Percentiles rank a stretch among this genome's conserved stretches.
Conservation (phyloP, 768 basidiomycete species). For the Filobasidium wieringae region DNA sequence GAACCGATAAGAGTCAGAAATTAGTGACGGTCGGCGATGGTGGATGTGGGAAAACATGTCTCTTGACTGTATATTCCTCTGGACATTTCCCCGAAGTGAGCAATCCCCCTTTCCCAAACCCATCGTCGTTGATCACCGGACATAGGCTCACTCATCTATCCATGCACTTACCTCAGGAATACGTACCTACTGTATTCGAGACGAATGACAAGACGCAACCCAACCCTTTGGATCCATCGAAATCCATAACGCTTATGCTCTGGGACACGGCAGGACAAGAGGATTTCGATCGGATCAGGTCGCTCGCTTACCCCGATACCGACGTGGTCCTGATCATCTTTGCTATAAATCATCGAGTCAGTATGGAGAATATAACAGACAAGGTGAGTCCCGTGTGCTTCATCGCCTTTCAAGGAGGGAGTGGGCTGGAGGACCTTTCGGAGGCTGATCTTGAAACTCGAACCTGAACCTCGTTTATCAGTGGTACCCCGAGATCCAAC, state of each 20-base stretch:
- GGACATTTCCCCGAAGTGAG: constrained; percentile 36
- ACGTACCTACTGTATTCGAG: constrained; percentile 39
- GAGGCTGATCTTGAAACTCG: not conserved
- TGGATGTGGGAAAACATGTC: constrained; percentile 39
- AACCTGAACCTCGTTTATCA: constrained; percentile 10
- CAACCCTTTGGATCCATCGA: constrained; percentile 31
- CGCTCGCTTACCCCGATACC: constrained; percentile 40
- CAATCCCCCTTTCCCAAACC: not conserved
- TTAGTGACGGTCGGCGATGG: constrained; percentile 33
- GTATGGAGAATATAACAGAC: constrained; percentile 39
- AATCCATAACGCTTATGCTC: constrained; percentile 42
- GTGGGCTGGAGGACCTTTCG: not conserved
- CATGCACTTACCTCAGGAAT: constrained; percentile 32
- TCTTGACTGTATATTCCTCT: constrained; percentile 38
- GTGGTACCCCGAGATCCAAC: constrained; percentile 40
- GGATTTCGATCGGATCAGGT: constrained; percentile 51
- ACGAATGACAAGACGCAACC: constrained; percentile 35
- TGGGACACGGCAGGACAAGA: constrained; percentile 99
- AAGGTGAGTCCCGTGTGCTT: constrained; percentile 33
- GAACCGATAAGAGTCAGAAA: constrained; percentile 34
- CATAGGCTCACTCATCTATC: not conserved
- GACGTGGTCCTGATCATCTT: constrained; percentile 40
- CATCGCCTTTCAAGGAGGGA: no score
- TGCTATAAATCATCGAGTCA: constrained; percentile 38
- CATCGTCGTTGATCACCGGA: not conserved